Conservation (phyloP, 176 grass and related monocot species). For the Metroxylon sagu region DNA sequence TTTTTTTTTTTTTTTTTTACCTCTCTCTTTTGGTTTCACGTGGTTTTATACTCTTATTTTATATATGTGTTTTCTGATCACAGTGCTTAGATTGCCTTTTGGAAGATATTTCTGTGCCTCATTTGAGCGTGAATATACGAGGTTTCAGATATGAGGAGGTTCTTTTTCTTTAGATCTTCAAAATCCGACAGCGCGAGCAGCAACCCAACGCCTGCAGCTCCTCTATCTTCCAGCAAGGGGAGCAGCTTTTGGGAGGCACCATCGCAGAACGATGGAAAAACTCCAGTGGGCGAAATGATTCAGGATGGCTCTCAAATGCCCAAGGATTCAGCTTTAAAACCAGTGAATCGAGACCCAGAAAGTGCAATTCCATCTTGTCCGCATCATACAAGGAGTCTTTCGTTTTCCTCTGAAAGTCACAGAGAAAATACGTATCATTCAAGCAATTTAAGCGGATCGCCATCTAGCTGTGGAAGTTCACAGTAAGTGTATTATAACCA, state of each 20-base stretch:
- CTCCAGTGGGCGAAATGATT: constrained; percentile 10
- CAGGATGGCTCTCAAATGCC: constrained; percentile 14
- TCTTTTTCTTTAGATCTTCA: constrained; percentile 58
- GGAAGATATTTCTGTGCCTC: no score
- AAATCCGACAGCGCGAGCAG: constrained; percentile 26
- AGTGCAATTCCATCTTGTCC: constrained; percentile 28
- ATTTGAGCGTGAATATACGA: no score
- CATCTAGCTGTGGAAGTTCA: not conserved
- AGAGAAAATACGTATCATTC: constrained; percentile 2
- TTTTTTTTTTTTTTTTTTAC: no score
- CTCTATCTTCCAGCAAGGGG: constrained; percentile 15
- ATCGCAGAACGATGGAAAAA: constrained; percentile 11
- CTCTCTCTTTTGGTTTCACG: no score
- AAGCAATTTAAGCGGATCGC: not conserved
- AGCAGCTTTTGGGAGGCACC: not conserved
- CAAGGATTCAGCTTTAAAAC: constrained; percentile 23
- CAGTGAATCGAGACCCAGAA: constrained; percentile 16
- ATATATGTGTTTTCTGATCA: no score
- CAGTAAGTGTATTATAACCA: constrained; percentile 9
- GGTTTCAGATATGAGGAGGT: constrained; percentile 41
- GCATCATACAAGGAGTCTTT: constrained; percentile 43
- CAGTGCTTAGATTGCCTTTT: no score
- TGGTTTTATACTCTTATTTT: no score
- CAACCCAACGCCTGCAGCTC: not conserved
- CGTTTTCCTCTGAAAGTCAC: constrained; percentile 37